Evolutionary conservation across 164 flowering plant species (phyloP).

Genomic region (grape (Vitis vinifera)): DNA sequence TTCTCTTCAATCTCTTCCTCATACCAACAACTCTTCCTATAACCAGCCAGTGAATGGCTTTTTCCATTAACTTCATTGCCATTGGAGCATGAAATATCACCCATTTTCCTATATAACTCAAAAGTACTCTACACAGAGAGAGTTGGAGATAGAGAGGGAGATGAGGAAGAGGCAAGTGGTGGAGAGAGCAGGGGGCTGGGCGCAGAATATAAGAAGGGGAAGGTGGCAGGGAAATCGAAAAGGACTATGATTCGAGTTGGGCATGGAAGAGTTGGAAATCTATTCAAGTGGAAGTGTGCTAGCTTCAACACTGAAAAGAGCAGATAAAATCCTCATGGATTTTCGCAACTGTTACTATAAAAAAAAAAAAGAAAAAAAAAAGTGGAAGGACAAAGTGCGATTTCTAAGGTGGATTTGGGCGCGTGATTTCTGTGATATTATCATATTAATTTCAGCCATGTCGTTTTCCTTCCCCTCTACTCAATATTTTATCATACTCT

Average conservation of each 20-base stretch:
- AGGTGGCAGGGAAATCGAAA: slow-evolving; percentile 36
- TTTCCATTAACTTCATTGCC: slow-evolving; percentile 42
- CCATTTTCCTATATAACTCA: slow-evolving; percentile 35
- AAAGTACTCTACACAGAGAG: background rate
- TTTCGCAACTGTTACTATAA: slow-evolving; percentile 26
- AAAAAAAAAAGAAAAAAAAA: background rate
- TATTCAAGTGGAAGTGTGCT: slow-evolving; percentile 16
- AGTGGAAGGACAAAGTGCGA: slow-evolving; percentile 12
- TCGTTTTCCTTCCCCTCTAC: background rate
- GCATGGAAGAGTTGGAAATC: slow-evolving; percentile 13
- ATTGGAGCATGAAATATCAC: slow-evolving; percentile 49
- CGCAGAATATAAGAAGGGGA: slow-evolving; percentile 7
- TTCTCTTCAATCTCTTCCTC: slow-evolving; percentile 92
- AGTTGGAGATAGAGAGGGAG: slow-evolving; percentile 9
- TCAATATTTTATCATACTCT: background rate
- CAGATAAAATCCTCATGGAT: slow-evolving; percentile 46
- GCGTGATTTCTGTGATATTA: slow-evolving; percentile 33
- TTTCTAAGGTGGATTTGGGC: slow-evolving; percentile 49
- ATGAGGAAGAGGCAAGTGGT: slow-evolving; percentile 5
- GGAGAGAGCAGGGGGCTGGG: slow-evolving; percentile 3
- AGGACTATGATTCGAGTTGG: slow-evolving; percentile 20
- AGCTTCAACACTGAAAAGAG: background rate
- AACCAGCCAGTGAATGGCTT: slow-evolving; percentile 32
- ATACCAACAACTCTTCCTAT: slow-evolving; percentile 92
- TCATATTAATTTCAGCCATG: too few species aligned